phyloP scores from a whole-genome alignment of 441 rosid species.

The Pelargonium hybrid region DNA sequence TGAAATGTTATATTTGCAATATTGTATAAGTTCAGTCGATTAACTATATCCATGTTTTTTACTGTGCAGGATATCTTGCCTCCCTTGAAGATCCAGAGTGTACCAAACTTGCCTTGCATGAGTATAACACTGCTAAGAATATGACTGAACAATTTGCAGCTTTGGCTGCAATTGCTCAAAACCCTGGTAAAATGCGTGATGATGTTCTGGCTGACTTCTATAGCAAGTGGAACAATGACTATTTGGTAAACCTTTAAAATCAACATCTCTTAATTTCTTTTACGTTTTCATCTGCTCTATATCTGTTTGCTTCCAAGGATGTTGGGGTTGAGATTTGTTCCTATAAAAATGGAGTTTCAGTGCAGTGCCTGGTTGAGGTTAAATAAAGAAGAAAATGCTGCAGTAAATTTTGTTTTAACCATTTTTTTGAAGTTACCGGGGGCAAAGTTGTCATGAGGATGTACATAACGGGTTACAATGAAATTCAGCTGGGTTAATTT shows the following conservation, averaged over 20 bases:
- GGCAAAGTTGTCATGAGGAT: no score
- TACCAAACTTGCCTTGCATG: conserved; percentile 43
- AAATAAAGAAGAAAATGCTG: no score
- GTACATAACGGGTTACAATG: no score
- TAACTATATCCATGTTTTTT: conserved; percentile 10
- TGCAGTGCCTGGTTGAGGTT: no score
- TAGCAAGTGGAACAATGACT: conserved; percentile 74
- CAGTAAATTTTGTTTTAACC: no score
- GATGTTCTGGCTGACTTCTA: conserved; percentile 80
- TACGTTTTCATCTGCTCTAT: not conserved
- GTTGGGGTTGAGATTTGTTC: no score
- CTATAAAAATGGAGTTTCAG: no score
- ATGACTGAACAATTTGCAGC: conserved; percentile 95
- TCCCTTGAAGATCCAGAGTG: conserved; percentile 59
- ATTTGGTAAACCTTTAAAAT: conserved; percentile 41
- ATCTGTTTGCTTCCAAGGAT: no score
- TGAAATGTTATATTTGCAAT: conserved; percentile 1
- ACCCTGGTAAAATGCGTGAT: conserved; percentile 65
- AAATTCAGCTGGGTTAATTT: no score
- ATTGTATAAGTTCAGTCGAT: conserved; percentile 1
- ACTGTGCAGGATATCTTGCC: conserved; percentile 60
- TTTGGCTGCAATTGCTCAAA: conserved; percentile 76
- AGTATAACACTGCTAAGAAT: conserved; percentile 74
- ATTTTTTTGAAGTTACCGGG: no score
- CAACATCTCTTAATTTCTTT: conserved; percentile 1